Base-by-base conservation (phyloP, 2,329 filamentous ascomycete species). In the Pestalotiopsis sp. region DNA sequence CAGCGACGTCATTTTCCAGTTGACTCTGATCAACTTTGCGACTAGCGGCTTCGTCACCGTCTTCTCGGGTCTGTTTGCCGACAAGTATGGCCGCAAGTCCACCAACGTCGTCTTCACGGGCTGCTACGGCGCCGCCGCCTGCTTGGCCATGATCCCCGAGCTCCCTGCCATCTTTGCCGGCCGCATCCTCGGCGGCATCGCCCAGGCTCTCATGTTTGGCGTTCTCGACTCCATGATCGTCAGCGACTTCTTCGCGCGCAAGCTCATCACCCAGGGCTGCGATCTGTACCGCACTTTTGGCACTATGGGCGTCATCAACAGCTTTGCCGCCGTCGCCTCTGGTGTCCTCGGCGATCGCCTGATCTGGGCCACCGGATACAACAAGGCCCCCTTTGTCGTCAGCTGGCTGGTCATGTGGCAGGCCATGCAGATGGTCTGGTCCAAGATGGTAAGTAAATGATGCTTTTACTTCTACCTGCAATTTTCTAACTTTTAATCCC, bases 201-300 rank as follows among this genome's bases (percentile, higher is more conserved):
- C 84, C 69, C 88, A 86, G 11, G 89, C 86, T 14, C 77, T 90
- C 23, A 81, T 90, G 20, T 89, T 86, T 78, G 87, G 82, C 62
- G 85, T 86, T 11, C 89, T 90, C 70, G 87, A 90, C 71, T 84
- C 86, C 60, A 90, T 87, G 87, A 85, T 90, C 80, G 85, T 90
- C 36, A 82, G 85, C 61, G 87, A 90, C 72, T 90, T 83, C n/a
- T 77, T 76, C 7, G 79, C 80, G 9, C 76, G 79, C 7, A 82
- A 81, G 55, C 79, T 90, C 38, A 83, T 83, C 66, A 70, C 73
- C 9, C n/a, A 73, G 23, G 76, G 76, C 7, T 77, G 76, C 55
- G 74, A 77, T 52, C 63, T 77, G 23, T 75, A 75, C 17, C 77
- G 79, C 38, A 82, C 90, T 25, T 89, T 88, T 74, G 86, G 85